phyloP scores from a whole-genome alignment of 768 basidiomycete genomes.

The Russula foetens region DNA sequence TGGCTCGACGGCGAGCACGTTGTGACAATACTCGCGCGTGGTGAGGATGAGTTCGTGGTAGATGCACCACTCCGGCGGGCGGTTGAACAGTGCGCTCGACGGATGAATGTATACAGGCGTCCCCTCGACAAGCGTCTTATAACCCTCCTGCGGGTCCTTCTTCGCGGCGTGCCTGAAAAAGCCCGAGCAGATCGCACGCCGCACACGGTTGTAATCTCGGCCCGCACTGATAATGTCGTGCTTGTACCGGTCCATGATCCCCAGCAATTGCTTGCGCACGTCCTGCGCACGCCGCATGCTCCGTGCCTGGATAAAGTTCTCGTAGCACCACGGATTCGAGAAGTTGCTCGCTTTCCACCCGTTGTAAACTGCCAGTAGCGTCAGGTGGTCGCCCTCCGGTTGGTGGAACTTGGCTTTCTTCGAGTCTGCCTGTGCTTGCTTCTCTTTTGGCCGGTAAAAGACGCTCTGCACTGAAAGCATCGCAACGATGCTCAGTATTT shows the following conservation, averaged over 20 bases:
- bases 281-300: slow-evolving; percentile 97
- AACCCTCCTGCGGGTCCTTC: slow-evolving; percentile 96
- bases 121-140: slow-evolving; percentile 94
- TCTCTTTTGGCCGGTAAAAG: slow-evolving; percentile 99
- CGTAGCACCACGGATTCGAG: slow-evolving; percentile 98
- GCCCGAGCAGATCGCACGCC: slow-evolving; percentile 93
- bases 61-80: slow-evolving; percentile 91
- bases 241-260: slow-evolving; percentile 99
- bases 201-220: slow-evolving; percentile 84
- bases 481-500: slow-evolving; percentile 93
- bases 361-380: slow-evolving; percentile 90
- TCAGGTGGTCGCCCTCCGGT: slow-evolving; percentile 94
- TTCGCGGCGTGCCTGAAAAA: slow-evolving; percentile 98
- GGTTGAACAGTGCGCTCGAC: slow-evolving; percentile 93
- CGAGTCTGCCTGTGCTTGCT: slow-evolving; percentile 97
- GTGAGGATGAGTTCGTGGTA: slow-evolving; percentile 96
- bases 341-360: slow-evolving; percentile 97
- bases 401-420: slow-evolving; percentile 99
- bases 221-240: slow-evolving; percentile 94
- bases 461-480: slow-evolving; percentile 96
- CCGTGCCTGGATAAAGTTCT: slow-evolving; percentile 97
- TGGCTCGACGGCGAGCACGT: slow-evolving; percentile 92
- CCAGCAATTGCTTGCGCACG: slow-evolving; percentile 92
- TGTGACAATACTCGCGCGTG: slow-evolving; percentile 91
- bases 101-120: slow-evolving; percentile 99